These are phyloP conservation scores for Colletotrichum gigasporum DNA, from an alignment of 2,329 filamentous ascomycete genomes.

Conservation along the genomic window DNA sequence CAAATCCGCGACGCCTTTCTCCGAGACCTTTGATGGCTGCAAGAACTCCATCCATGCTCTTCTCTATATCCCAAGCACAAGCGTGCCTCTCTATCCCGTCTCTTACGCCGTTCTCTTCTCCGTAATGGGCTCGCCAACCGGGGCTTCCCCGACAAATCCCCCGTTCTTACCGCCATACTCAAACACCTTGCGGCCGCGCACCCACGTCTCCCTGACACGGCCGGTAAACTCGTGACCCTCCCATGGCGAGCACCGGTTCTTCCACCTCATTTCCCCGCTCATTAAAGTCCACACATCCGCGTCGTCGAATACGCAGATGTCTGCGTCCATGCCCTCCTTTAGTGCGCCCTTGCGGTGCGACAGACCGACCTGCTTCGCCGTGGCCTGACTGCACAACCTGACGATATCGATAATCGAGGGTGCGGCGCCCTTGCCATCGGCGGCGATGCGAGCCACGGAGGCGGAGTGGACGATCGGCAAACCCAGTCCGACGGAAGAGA, in stretches of 20 bases:
- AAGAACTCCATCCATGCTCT: not conserved
- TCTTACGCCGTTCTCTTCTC: conserved; percentile 63
- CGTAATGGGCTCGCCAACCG: conserved; percentile 64
- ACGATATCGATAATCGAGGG: conserved; percentile 80
- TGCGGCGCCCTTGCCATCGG: conserved; percentile 49
- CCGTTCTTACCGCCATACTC: conserved; percentile 64
- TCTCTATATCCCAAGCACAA: too few relatives aligned
- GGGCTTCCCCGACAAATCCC: conserved; percentile 60
- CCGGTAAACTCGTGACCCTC: conserved; percentile 82
- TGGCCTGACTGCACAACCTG: conserved; percentile 85
- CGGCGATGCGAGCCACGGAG: conserved; percentile 67
- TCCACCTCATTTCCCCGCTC: conserved; percentile 87
- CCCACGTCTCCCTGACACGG: conserved; percentile 85
- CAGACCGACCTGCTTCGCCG: conserved; percentile 87
- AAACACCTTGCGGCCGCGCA: conserved; percentile 81
- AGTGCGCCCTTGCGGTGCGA: conserved; percentile 84
- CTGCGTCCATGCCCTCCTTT: conserved; percentile 84
- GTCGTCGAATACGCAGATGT: conserved; percentile 93
- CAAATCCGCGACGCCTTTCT: not conserved
- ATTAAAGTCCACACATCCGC: conserved; percentile 78
- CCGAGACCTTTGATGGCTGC: too few relatives aligned
- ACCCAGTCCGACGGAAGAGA: conserved; percentile 91
- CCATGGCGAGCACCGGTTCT: conserved; percentile 92
- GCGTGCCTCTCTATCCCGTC: too few relatives aligned
- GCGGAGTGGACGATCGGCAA: conserved; percentile 91